Evolutionary conservation across 1,284 basidiomycete species (phyloP), one percentile per base, ranked within the genome.

Genomic region (Moniliophthora roreri): DNA sequence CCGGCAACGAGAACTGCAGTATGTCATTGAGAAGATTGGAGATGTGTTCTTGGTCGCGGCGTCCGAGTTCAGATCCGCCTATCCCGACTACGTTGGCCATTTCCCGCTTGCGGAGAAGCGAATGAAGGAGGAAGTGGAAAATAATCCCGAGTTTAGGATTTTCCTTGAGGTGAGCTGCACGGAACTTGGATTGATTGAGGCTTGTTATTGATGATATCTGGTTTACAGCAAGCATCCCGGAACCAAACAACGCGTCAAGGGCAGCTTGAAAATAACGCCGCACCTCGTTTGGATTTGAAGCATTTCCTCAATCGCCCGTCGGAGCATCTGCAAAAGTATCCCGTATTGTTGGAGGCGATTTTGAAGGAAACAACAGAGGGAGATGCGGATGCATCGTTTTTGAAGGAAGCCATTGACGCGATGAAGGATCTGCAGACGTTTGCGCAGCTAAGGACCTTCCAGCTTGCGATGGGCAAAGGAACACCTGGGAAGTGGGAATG

Each of bases 1-100:
- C 20, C 83, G 95, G 23, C 92, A 98, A 65, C 80, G 93, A 44
- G 95, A 98, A 68, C 87, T 95, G 62, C 80, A 80, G n/a, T 90
- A 92, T 0, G 79, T 98, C 48, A 88, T 98, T 39, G 82, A 89
- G 56, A 81, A 79, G 45, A 90, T 98, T 42, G 96, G 95, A 0
- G 95, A 98, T 65, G 84, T 98, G 50, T 91, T 98, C 64, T 73
- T 97, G 44, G 84, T 87, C 11, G 89, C 92, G 0, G 93, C 93
- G 0, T 87, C 91, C 1, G 91, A 95, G 64, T 98, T 97, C 20
- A 81, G 90, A 34, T 75, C 84, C 7, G 85, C 87, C 2, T 99
- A 99, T 69, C 91, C 92, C 0, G 77, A 80, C 11, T 98, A 98
- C 62, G 83, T 95, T 20, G 90, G 91, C 2, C 85, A 90, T 62